Base-by-base conservation (phyloP, 2,329 filamentous ascomycete genomes). In the Phaeoacremonium minimum region DNA sequence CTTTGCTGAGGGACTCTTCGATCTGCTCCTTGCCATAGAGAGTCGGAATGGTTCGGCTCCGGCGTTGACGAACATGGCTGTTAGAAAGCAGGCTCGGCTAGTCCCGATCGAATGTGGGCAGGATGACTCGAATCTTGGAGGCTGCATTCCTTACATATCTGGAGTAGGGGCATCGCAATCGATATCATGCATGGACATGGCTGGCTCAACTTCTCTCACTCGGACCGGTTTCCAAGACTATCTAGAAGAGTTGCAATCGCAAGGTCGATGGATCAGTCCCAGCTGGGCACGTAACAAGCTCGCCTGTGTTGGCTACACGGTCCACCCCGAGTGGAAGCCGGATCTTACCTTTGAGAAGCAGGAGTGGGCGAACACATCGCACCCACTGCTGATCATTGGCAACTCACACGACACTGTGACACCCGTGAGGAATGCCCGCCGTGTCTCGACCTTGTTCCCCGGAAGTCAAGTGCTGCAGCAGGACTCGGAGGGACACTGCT, bases 401-500 rank as follows among this genome's bases (percentile, higher is more conserved):
- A 31, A 36, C 28, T 12, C 34, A 5, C 28, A 36, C 13, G 34
- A 36, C n/a, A 7, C n/a, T 11, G 28, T 13, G 14, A 36, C 28
- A 18, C 34, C 34, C 18, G 28, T 31, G 18, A 18, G 12, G 16
- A 36, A 36, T 9, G 28, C 28, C 7, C 20, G 15, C 18, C 15
- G 34, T 14, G 17, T 31, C 6, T 20, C 28, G 26, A 29, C 20
- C 5, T 13, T 30, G 11, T 36, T 36, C 17, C 34, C 34, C 11
- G 34, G 34, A 5, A 36, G 30, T 30, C 18, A 28, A 31, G 30
- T 33, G 15, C 16, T 28, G 18, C 15, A n/a, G 18, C 31, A 38
- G 17, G 31, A 38, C 26, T 38, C 36, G 16, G 36, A 38, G 18
- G 31, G 36, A 13, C 36, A 38, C n/a, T 33, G 20, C 22, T 38